These are phyloP conservation scores for Vanrija sp. DNA, from an alignment of 1,284 basidiomycete species.

Conservation along the genomic window DNA sequence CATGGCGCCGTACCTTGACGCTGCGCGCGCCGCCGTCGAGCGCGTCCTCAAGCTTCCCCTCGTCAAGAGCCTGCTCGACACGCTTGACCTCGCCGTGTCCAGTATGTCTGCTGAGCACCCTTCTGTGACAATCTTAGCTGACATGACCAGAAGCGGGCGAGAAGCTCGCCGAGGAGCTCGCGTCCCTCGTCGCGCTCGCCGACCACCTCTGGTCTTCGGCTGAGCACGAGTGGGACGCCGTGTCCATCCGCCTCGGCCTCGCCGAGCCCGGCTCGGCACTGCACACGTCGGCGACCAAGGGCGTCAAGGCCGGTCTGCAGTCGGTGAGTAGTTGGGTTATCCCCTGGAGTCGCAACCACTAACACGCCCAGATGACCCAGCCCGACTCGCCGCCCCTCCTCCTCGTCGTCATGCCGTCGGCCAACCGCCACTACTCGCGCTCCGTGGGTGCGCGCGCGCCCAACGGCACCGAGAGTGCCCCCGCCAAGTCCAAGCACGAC, in stretches of 20 bases:
- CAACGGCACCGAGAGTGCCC: slow-evolving; percentile 24
- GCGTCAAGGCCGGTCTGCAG: slow-evolving; percentile 41
- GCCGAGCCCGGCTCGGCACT: slow-evolving; percentile 28
- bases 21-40: slow-evolving; percentile 7
- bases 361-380: slow-evolving; percentile 31
- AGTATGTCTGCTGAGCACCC: not conserved
- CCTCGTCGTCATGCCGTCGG: slow-evolving; percentile 36
- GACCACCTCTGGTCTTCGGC: slow-evolving; percentile 33
- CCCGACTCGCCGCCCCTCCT: slow-evolving; percentile 41
- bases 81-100: slow-evolving; percentile 8
- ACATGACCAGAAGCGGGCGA: slow-evolving; percentile 33
- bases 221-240: slow-evolving; percentile 36
- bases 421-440: slow-evolving; percentile 4
- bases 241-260: slow-evolving; percentile 34
- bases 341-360: slow-evolving; percentile 3
- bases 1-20: slow-evolving; percentile 10
- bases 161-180: slow-evolving; percentile 39
- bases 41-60: slow-evolving; percentile 4
- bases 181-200: slow-evolving; percentile 39
- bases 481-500: slow-evolving; percentile 37
- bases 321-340: slow-evolving; percentile 17
- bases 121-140: slow-evolving; percentile 2
- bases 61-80: slow-evolving; percentile 15
- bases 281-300: slow-evolving; percentile 36
- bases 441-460: slow-evolving; percentile 32